phyloP scores from a whole-genome alignment of 2,329 filamentous ascomycete species.

The Fusarium sp. region DNA sequence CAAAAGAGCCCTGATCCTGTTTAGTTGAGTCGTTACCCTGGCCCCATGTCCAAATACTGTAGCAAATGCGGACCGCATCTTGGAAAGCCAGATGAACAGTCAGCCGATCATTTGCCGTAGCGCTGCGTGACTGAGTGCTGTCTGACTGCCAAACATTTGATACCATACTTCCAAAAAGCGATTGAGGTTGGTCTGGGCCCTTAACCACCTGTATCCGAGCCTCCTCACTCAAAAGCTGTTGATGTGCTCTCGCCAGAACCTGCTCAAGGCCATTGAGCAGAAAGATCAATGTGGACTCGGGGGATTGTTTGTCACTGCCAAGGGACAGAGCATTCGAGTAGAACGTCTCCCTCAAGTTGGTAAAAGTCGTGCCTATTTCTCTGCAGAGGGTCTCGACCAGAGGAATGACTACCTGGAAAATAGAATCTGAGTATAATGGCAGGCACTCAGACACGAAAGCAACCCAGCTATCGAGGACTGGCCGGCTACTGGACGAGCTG shows the following conservation, averaged over 20 bases:
- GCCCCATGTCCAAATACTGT: conserved; percentile 95
- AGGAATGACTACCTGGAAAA: conserved; percentile 91
- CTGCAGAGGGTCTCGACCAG: conserved; percentile 89
- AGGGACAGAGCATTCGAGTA: conserved; percentile 44
- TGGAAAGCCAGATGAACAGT: conserved; percentile 97
- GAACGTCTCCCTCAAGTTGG: conserved; percentile 75
- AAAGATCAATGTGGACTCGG: conserved; percentile 81
- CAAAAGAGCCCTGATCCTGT: conserved; percentile 74
- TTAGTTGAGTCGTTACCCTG: conserved; percentile 67
- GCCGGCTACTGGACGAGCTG: conserved; percentile 76
- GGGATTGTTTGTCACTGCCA: conserved; percentile 51
- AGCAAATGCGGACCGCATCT: conserved; percentile 92
- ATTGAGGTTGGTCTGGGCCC: conserved; percentile 83
- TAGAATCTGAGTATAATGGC: conserved; percentile 82
- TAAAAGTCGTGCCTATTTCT: conserved; percentile 79
- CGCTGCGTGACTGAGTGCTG: conserved; percentile 77
- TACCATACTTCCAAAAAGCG: conserved; percentile 94
- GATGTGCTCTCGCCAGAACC: conserved; percentile 86
- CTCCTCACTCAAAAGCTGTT: conserved; percentile 82
- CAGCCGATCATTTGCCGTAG: conserved; percentile 90
- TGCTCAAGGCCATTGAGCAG: conserved; percentile 94
- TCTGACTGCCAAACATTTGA: conserved; percentile 90
- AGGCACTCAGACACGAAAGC: conserved; percentile 84
- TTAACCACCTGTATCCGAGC: conserved; percentile 75
- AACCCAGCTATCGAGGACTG: conserved; percentile 92